Evolutionary conservation across 495 filamentous ascomycete species (phyloP).

Genomic region (Tuber calosporum): DNA sequence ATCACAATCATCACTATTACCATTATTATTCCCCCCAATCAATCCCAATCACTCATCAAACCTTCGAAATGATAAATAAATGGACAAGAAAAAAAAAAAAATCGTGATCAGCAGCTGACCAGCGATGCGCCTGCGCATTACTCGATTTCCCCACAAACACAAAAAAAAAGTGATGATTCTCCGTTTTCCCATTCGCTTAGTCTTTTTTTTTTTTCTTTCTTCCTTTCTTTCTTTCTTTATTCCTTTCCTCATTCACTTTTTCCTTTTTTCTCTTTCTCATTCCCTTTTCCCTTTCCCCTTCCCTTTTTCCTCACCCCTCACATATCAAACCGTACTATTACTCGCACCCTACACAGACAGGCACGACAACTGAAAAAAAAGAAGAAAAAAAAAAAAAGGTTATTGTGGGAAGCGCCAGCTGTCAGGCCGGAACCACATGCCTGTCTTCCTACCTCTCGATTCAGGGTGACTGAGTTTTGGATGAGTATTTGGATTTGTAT

Average conservation of each 20-base stretch:
- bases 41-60: constrained; percentile 18
- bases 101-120: constrained; percentile 35
- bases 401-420: constrained; percentile 2
- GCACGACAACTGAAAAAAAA: neutral
- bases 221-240: constrained; percentile 28
- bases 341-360: constrained; percentile 25
- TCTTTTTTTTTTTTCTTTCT: constrained; percentile 28
- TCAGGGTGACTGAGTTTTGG: neutral
- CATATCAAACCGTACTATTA: constrained; percentile 26
- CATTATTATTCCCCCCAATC: neutral
- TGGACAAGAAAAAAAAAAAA: constrained; percentile 13
- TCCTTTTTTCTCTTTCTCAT: neutral
- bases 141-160: constrained; percentile 38
- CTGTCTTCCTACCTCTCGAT: constrained; percentile 1
- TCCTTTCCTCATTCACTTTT: constrained; percentile 12
- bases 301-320: neutral
- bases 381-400: neutral
- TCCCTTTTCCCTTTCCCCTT: neutral
- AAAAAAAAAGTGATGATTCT: constrained; percentile 14
- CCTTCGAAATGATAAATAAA: constrained; percentile 9
- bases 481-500: neutral
- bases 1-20: neutral
- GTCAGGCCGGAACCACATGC: constrained; percentile 1
- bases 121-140: constrained; percentile 33
- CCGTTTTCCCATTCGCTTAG: constrained; percentile 27